Conservation (phyloP, 23 red algal species). For the Gracilariopsis chorda region DNA sequence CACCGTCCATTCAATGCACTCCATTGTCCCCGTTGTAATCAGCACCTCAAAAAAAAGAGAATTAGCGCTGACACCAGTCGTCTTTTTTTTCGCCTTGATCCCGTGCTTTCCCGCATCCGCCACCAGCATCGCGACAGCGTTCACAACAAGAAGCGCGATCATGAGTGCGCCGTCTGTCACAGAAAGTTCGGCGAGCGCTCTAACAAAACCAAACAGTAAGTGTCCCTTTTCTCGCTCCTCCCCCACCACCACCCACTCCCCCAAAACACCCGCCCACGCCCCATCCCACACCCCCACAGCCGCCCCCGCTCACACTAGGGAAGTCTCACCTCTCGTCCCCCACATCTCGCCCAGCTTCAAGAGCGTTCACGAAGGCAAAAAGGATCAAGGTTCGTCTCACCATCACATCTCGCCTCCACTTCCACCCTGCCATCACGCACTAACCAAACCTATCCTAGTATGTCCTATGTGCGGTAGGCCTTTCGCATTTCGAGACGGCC, state of each 20-base stretch:
- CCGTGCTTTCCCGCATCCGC: too few species aligned
- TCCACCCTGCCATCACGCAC: neutral
- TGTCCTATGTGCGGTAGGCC: neutral
- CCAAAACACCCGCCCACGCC: too few species aligned
- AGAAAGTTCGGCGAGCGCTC: neutral
- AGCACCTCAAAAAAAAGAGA: too few species aligned
- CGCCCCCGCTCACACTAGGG: too few species aligned
- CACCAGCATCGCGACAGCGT: too few species aligned
- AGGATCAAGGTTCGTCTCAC: neutral
- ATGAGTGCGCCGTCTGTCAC: constrained; percentile 10
- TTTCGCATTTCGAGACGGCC: neutral
- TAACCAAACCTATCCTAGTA: neutral
- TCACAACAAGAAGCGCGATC: too few species aligned
- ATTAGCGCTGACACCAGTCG: too few species aligned
- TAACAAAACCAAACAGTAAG: constrained; percentile 16
- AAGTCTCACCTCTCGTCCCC: too few species aligned
- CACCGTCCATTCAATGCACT: too few species aligned
- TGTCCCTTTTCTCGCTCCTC: neutral
- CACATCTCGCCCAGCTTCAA: neutral
- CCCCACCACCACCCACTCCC: neutral
- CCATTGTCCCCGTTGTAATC: too few species aligned
- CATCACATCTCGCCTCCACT: neutral
- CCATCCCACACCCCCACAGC: too few species aligned
- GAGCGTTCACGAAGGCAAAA: neutral
- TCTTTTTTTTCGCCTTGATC: too few species aligned